A percentile compares a stretch with the other conserved stretches of the same genome.
These are phyloP conservation scores for Yarrowia sp. DNA, from an alignment of 805 yeast species.

Conservation along the genomic window DNA sequence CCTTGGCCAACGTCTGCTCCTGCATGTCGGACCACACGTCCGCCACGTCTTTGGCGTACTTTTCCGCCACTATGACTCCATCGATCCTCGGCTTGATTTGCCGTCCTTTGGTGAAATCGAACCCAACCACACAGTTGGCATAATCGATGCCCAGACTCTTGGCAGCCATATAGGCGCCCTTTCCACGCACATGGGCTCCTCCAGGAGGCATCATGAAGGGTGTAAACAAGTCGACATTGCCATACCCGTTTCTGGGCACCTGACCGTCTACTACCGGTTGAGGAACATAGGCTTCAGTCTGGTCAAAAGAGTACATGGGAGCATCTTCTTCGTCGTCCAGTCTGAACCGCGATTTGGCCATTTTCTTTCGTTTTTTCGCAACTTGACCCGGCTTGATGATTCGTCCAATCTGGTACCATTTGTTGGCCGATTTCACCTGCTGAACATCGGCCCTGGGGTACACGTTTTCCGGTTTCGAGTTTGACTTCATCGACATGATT, in stretches of 20 bases:
- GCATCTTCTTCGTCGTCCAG: conserved; percentile 49
- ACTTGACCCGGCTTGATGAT: conserved; percentile 72
- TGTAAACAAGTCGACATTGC: conserved; percentile 82
- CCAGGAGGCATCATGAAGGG: conserved; percentile 85
- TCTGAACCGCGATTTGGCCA: conserved; percentile 43
- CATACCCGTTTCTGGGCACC: conserved; percentile 77
- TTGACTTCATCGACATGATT: conserved; percentile 59
- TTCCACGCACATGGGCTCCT: conserved; percentile 58
- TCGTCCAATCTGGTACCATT: conserved; percentile 87
- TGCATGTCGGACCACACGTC: conserved; percentile 52
- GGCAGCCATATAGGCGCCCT: conserved; percentile 66
- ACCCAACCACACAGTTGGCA: conserved; percentile 87
- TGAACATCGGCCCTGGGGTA: conserved; percentile 72
- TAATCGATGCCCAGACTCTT: conserved; percentile 71
- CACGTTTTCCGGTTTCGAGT: conserved; percentile 52
- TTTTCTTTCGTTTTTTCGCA: conserved; percentile 50
- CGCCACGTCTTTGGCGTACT: conserved; percentile 65
- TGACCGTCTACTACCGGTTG: conserved; percentile 69
- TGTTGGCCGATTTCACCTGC: conserved; percentile 71
- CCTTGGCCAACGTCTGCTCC: conserved; percentile 59
- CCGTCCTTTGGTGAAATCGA: conserved; percentile 66
- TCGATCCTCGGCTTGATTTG: conserved; percentile 67
- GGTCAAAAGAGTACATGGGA: conserved; percentile 74
- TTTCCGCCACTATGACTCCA: conserved; percentile 77
- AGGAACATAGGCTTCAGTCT: conserved; percentile 75